A percentile compares a stretch with the other conserved stretches of the same genome.
Conservation (phyloP, 148 eudicot species). For the Arctostaphylos glauca region DNA sequence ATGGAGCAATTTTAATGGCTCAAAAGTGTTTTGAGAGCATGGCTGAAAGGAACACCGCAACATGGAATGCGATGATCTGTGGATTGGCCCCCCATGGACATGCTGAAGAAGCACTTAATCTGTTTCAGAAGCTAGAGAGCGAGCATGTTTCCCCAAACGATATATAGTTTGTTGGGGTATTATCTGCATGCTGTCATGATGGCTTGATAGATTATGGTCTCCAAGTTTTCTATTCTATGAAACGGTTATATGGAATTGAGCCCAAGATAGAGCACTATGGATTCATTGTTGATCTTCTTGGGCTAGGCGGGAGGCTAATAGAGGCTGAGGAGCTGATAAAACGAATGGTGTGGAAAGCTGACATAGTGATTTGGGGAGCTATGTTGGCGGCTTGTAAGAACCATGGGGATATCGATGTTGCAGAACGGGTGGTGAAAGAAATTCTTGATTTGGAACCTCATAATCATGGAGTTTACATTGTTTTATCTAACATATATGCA, state of each 20-base stretch:
- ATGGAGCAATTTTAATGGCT: constrained; percentile 64
- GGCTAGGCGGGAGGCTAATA: constrained; percentile 54
- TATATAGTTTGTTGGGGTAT: constrained; percentile 63
- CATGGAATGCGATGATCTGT: constrained; percentile 88
- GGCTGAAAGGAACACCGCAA: constrained; percentile 59
- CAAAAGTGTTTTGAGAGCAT: constrained; percentile 44
- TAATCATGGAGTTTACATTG: constrained; percentile 77
- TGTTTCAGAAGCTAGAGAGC: constrained; percentile 42
- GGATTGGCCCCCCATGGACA: constrained; percentile 83
- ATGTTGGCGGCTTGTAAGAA: constrained; percentile 66
- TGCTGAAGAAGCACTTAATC: constrained; percentile 53
- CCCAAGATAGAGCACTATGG: constrained; percentile 77
- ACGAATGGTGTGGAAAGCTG: constrained; percentile 67
- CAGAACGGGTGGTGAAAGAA: constrained; percentile 63
- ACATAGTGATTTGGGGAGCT: constrained; percentile 85
- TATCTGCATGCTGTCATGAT: constrained; percentile 86
- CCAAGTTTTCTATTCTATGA: constrained; percentile 52
- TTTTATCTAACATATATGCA: constrained; percentile 83
- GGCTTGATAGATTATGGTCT: constrained; percentile 66
- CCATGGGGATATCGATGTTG: constrained; percentile 59
- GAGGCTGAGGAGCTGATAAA: constrained; percentile 76
- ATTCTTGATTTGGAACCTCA: constrained; percentile 62
- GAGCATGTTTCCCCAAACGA: constrained; percentile 45
- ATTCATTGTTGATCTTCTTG: constrained; percentile 79
- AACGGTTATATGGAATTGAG: constrained; percentile 39